These are phyloP conservation scores for Auricularia cornea DNA, from an alignment of 768 basidiomycete species.

Conservation along the genomic window DNA sequence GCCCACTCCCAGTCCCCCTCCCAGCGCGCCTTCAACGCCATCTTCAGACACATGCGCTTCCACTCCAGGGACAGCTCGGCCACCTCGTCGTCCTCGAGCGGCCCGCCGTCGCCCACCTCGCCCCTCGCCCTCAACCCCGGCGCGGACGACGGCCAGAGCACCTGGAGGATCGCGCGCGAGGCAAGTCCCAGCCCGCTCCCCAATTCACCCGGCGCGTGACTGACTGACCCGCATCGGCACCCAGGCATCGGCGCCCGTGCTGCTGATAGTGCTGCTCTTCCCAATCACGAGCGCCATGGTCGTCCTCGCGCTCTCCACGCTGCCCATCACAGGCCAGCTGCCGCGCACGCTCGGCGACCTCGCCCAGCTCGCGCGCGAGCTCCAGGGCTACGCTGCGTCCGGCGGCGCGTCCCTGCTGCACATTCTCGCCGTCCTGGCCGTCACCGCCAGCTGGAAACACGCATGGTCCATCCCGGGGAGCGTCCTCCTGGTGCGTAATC, in stretches of 20 bases:
- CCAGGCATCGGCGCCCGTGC: conserved; percentile 37
- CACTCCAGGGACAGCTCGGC: conserved; percentile 2
- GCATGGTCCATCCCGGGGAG: conserved; percentile 96
- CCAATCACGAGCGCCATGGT: conserved; percentile 56
- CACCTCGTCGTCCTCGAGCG: conserved; percentile 28
- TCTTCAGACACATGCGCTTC: conserved; percentile 10
- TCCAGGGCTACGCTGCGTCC: conserved; percentile 71
- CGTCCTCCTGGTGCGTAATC: conserved; percentile 65
- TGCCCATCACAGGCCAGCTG: conserved; percentile 70
- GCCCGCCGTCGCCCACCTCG: conserved; percentile 21
- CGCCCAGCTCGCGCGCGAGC: conserved; percentile 63
- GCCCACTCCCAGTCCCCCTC: conserved; percentile 11
- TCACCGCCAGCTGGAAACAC: conserved; percentile 90
- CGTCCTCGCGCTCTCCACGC: conserved; percentile 37
- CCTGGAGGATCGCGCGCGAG: conserved; percentile 36
- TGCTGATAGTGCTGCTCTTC: conserved; percentile 62
- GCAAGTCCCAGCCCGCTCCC: too few relatives aligned
- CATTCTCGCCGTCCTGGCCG: conserved; percentile 72
- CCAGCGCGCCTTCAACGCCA: conserved; percentile 7
- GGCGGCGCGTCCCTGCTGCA: conserved; percentile 58
- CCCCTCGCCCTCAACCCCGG: conserved; percentile 45
- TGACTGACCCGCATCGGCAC: not conserved
- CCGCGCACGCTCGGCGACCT: conserved; percentile 69
- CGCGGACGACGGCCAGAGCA: conserved; percentile 32
- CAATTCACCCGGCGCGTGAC: too few relatives aligned